Conservation (phyloP, 371 early-diverging fungal species). For the Mucor indicus region DNA sequence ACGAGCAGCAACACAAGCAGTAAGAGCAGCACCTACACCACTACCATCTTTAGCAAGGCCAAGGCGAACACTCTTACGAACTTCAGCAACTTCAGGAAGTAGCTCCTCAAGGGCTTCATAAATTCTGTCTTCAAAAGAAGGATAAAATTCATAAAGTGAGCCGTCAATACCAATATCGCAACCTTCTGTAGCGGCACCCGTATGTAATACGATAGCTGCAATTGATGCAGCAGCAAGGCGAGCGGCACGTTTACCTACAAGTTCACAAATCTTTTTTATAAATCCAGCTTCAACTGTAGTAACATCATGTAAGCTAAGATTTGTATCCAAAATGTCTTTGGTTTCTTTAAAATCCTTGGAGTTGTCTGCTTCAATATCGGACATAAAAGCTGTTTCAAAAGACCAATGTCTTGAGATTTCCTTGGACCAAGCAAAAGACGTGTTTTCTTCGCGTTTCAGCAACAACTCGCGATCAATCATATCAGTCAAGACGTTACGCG, state of each 20-base stretch:
- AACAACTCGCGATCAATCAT: conserved; percentile 80
- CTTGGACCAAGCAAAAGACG: conserved; percentile 46
- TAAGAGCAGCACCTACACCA: conserved; percentile 51
- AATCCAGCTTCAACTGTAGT: conserved; percentile 76
- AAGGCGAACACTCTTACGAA: conserved; percentile 56
- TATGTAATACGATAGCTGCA: conserved; percentile 76
- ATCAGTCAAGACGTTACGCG: conserved; percentile 75
- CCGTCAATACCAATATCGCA: conserved; percentile 93
- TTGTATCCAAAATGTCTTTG: conserved; percentile 74
- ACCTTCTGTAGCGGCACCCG: conserved; percentile 47
- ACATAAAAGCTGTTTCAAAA: conserved; percentile 92
- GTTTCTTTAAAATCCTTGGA: conserved; percentile 61
- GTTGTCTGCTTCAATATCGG: conserved; percentile 84
- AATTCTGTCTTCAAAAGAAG: conserved; percentile 81
- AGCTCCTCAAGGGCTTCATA: conserved; percentile 58
- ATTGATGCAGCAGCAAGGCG: conserved; percentile 82
- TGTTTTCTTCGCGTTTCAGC: conserved; percentile 55
- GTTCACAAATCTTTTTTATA: conserved; percentile 79
- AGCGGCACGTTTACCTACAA: conserved; percentile 89
- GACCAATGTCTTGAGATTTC: conserved; percentile 70
- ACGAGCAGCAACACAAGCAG: conserved; percentile 45
- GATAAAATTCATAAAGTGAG: conserved; percentile 89
- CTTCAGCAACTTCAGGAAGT: conserved; percentile 43
- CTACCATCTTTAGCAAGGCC: conserved; percentile 58
- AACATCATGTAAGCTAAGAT: conserved; percentile 63